Evolutionary conservation across 169 alveolate species (phyloP), one percentile per base, ranked within the genome.

Genomic region (Plasmodium relictum): DNA sequence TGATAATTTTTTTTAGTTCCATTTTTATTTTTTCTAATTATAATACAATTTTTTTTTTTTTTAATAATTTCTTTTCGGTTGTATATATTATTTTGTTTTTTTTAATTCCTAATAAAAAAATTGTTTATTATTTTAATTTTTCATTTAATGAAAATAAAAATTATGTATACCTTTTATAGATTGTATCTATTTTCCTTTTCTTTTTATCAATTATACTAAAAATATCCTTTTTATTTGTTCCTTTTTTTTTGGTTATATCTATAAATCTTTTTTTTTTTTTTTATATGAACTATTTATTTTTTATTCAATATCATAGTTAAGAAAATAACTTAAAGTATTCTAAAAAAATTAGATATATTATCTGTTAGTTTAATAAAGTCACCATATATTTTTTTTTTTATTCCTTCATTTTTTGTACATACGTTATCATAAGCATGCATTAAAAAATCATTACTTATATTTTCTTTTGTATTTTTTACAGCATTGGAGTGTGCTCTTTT

Each of bases 401-500:
- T 16, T 20, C 50, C 41, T 63, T 31, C 18, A 37, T 20, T 78
- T 31, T 20, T 54, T 62, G 31, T 52, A n/a, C 41, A 42, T 78
- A 66, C 65, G 22, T 12, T 24, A 39, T 83, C 69, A 83, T 61
- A 45, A 66, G 61, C 83, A 68, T 16, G 69, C 37, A 42, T 44
- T 62, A 31, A 83, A 50, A 83, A 66, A 56, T 83, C 91, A 52
- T 83, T 73, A 50, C 56, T 68, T 54, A 45, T n/a, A 42, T 69
- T 20, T 6, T 83, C 50, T 14, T 16, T 37, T 20, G 6, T 16
- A n/a, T 37, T 69, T 83, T 83, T 58, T 24, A 37, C 66, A 18
- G 80, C 66, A 83, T 83, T 83, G 24, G 56, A 66, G 52, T 66
- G 16, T 68, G 80, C 85, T 56, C 91, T 66, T 68, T 42, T 83